A percentile compares a stretch with the other conserved stretches of the same genome.
These are phyloP conservation scores for Microsporum ferrugineum DNA, from an alignment of 2,329 filamentous ascomycete species.

Conservation along the genomic window DNA sequence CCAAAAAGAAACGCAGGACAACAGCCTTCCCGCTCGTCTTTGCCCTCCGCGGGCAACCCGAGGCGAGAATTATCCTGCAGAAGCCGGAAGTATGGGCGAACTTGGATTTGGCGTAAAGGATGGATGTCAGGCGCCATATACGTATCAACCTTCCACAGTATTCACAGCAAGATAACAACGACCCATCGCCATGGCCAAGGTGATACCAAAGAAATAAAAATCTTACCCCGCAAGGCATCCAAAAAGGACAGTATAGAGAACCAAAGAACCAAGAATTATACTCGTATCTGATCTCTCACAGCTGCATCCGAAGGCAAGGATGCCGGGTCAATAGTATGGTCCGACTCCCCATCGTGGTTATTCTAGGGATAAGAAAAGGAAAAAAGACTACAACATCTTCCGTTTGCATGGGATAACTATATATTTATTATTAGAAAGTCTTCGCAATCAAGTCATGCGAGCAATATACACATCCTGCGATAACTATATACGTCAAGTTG, in stretches of 20 bases:
- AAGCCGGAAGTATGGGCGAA: neutral
- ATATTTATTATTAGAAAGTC: slow-evolving; percentile 3
- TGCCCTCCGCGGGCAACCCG: neutral
- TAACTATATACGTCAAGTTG: neutral
- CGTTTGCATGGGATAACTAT: neutral
- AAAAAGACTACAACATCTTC: neutral
- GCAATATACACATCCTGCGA: neutral
- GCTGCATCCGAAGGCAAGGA: neutral
- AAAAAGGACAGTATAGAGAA: neutral
- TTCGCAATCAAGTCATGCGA: neutral
- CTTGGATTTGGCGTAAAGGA: neutral
- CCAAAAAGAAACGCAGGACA: neutral
- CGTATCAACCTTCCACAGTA: neutral
- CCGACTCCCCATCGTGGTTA: neutral
- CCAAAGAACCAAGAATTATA: neutral
- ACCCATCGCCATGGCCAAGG: neutral
- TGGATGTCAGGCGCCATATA: neutral
- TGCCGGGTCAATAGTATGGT: neutral
- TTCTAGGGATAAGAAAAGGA: neutral
- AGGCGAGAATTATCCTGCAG: neutral
- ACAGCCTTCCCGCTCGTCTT: neutral
- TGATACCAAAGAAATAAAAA: neutral
- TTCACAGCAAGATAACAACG: neutral
- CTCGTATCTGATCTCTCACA: neutral
- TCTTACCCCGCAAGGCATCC: neutral